Percentiles rank a stretch among this genome's conserved stretches.
These are phyloP conservation scores for Neofusicoccum umdonicola DNA, from an alignment of 2,329 filamentous ascomycete genomes.

Conservation along the genomic window DNA sequence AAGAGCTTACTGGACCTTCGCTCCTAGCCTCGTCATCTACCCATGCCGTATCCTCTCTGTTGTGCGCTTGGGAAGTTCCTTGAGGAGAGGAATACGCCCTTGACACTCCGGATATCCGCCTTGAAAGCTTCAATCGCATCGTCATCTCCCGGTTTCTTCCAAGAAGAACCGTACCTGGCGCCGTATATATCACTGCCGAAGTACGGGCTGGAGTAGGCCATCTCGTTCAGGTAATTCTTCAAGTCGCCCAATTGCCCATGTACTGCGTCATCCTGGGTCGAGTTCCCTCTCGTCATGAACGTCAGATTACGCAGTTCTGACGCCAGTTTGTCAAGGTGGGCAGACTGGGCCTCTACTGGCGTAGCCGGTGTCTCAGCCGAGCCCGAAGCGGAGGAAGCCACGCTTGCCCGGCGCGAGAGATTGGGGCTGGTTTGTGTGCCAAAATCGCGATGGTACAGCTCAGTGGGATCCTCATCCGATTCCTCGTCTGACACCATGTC, in stretches of 20 bases:
- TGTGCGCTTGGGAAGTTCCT: slow-evolving; percentile 59
- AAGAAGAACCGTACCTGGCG: slow-evolving; percentile 26
- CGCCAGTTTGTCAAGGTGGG: slow-evolving; percentile 45
- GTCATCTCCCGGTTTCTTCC: slow-evolving; percentile 55
- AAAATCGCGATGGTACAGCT: slow-evolving; percentile 78
- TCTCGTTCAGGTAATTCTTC: slow-evolving; percentile 59
- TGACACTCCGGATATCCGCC: slow-evolving; percentile 73
- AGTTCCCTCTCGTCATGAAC: slow-evolving; percentile 48
- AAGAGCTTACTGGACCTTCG: not conserved
- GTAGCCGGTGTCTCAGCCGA: slow-evolving; percentile 26
- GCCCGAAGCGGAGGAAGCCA: slow-evolving; percentile 26
- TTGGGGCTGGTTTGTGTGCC: slow-evolving; percentile 69
- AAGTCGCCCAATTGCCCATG: slow-evolving; percentile 53
- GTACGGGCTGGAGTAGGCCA: slow-evolving; percentile 39
- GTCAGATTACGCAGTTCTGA: slow-evolving; percentile 40
- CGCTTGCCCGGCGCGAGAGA: slow-evolving; percentile 17
- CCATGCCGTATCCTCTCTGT: not conserved
- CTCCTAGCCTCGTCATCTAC: not conserved
- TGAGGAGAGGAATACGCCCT: slow-evolving; percentile 73
- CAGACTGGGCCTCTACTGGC: slow-evolving; percentile 23
- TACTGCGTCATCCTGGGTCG: slow-evolving; percentile 51
- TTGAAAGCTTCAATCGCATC: slow-evolving; percentile 73
- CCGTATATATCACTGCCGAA: slow-evolving; percentile 44
- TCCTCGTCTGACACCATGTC: slow-evolving; percentile 35
- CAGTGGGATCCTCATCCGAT: slow-evolving; percentile 62